A percentile compares a stretch with the other conserved stretches of the same genome.
phyloP scores from a whole-genome alignment of 164 flowering plant genomes.

The Nymphaea colorata region DNA sequence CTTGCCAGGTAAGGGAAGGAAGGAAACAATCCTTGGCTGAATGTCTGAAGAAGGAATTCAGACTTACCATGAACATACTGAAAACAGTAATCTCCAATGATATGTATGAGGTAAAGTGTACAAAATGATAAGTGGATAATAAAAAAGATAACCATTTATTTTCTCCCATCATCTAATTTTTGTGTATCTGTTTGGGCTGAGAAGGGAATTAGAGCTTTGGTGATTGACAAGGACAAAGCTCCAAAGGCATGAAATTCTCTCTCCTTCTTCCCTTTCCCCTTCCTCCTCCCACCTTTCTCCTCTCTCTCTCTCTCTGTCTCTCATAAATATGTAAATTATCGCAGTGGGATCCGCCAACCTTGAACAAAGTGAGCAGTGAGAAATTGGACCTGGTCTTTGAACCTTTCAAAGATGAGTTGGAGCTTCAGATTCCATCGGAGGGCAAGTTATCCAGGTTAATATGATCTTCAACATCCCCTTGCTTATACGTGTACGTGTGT shows the following conservation, averaged over 20 bases:
- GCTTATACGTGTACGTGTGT: neutral
- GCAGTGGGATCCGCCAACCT: slow-evolving; percentile 68
- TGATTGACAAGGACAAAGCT: slow-evolving; percentile 79
- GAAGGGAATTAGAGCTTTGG: slow-evolving; percentile 87
- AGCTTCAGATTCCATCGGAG: slow-evolving; percentile 55
- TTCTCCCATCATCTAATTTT: neutral
- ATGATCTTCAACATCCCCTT: neutral
- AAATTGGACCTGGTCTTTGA: slow-evolving; percentile 47
- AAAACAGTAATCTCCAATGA: slow-evolving; percentile 58
- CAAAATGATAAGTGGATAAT: neutral
- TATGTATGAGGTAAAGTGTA: slow-evolving; percentile 75
- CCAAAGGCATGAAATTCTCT: slow-evolving; percentile 52
- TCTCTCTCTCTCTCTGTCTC: slow-evolving; percentile 4
- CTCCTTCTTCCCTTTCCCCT: neutral
- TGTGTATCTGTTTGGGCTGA: slow-evolving; percentile 3
- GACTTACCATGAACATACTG: slow-evolving; percentile 70
- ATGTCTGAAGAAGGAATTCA: slow-evolving; percentile 79
- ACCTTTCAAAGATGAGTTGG: slow-evolving; percentile 49
- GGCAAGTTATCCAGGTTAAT: slow-evolving; percentile 45
- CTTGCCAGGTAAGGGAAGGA: slow-evolving; percentile 73
- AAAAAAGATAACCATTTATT: neutral
- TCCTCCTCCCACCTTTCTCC: slow-evolving; percentile 3
- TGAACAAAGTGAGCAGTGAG: slow-evolving; percentile 38
- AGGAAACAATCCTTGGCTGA: slow-evolving; percentile 55
- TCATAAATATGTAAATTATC: neutral